These are phyloP conservation scores for Penicillium sp. DNA, from an alignment of 2,329 filamentous ascomycete species.

Conservation along the genomic window DNA sequence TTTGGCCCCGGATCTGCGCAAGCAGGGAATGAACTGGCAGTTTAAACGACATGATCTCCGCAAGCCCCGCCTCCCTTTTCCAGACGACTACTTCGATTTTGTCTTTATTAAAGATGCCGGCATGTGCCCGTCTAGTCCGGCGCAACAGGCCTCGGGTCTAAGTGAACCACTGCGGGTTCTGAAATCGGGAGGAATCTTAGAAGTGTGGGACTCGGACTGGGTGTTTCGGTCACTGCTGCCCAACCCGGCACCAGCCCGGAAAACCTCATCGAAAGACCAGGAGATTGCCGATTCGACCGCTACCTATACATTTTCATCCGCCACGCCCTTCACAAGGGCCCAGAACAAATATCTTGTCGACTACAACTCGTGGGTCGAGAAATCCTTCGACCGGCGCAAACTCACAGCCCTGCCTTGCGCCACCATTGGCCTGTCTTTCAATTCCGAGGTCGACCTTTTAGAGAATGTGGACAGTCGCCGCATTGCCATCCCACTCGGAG, in stretches of 20 bases:
- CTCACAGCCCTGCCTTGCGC: constrained; percentile 77
- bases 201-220: constrained; percentile 89
- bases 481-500: constrained; percentile 81
- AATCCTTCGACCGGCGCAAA: constrained; percentile 70
- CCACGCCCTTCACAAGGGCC: constrained; percentile 77
- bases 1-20: constrained; percentile 63
- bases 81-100: constrained; percentile 78
- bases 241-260: constrained; percentile 65
- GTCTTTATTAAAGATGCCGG: constrained; percentile 85
- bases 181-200: constrained; percentile 74
- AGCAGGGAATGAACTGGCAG: constrained; percentile 79
- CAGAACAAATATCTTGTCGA: constrained; percentile 80
- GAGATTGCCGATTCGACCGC: constrained; percentile 68
- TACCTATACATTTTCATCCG: constrained; percentile 78
- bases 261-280: constrained; percentile 62
- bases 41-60: constrained; percentile 88
- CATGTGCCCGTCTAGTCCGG: constrained; percentile 62
- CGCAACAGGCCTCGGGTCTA: constrained; percentile 56
- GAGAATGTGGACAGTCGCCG: constrained; percentile 71
- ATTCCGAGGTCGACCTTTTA: constrained; percentile 76
- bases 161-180: constrained; percentile 78
- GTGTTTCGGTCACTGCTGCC: constrained; percentile 79
- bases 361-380: constrained; percentile 79
- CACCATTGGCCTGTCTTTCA: constrained; percentile 70
- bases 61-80: constrained; percentile 72